Evolutionary conservation across 1,139 yeast genomes (phyloP), one percentile per base, ranked within the genome.

Genomic region (Taphrina communis): DNA sequence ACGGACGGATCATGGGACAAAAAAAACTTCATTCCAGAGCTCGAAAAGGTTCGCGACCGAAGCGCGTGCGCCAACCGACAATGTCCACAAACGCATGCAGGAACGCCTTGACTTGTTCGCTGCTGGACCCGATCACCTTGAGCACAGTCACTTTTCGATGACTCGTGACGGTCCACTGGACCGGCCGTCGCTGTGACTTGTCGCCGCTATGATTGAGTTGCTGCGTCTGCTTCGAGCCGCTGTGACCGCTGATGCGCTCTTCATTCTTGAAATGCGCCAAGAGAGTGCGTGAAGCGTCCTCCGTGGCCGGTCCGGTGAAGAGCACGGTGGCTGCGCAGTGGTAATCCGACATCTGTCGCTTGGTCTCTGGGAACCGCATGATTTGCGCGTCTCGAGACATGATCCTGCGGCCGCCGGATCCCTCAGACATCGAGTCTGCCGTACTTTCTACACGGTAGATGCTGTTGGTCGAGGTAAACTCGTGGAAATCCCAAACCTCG

Each of bases 401-500:
- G 6, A 63, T 36, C 14, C 56, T 6, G 25, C 48, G 21, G 6
- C 50, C 48, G 4, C 31, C 2, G 4, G 31, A 25, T 25, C 31
- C 31, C 6, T 12, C 12, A 3, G 6, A 38, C n/a, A 6, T 19
- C 7, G 6, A 9, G 6, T 14, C 4, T 11, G 41, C 7, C 6
- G 42, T 35, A 12, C 8, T 7, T 5, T 44, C 42, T 11, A 17
- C n/a, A 12, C 8, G n/a, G 19, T 21, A 46, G 14, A 69, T 48
- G 19, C 38, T 50, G 48, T 69, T 69, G 36, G 51, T 60, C 25
- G 70, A 66, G 25, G 36, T 31, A 21, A 52, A 66, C 19, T 55
- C 48, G 9, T 11, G 19, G 42, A 69, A 61, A 9, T 42, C 58
- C 71, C 71, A 69, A 14, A 36, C 31, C 48, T 69, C 71, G 12